Evolutionary conservation across 148 eudicot species (phyloP).

Genomic region (Silene latifolia): DNA sequence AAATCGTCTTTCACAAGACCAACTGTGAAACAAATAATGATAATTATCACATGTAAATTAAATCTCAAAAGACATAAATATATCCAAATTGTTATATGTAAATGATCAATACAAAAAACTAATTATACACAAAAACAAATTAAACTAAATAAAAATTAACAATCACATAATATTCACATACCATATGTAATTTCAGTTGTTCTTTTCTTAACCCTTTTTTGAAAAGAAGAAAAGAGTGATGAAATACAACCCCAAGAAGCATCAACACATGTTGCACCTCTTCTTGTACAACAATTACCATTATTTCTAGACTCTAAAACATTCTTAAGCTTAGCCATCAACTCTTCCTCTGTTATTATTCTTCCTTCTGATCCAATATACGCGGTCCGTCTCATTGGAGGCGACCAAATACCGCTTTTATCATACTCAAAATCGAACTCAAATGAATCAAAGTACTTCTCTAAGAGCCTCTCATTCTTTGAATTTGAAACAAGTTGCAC

Average conservation of each 20-base stretch:
- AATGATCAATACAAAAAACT: too few species aligned
- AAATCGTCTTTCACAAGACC: too few species aligned
- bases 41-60: background rate
- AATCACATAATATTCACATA: constrained; percentile 10
- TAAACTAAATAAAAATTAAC: background rate
- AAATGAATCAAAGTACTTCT: constrained; percentile 47
- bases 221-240: constrained; percentile 28
- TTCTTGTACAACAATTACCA: constrained; percentile 19
- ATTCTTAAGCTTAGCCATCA: constrained; percentile 33
- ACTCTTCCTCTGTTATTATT: constrained; percentile 30
- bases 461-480: constrained; percentile 42
- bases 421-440: constrained; percentile 54
- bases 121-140: background rate
- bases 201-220: constrained; percentile 30
- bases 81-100: too few species aligned
- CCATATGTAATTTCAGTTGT: constrained; percentile 31
- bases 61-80: too few species aligned
- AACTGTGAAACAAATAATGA: too few species aligned
- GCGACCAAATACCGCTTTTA: constrained; percentile 58
- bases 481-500: constrained; percentile 44
- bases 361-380: constrained; percentile 33
- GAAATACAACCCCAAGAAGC: constrained; percentile 32
- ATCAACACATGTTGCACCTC: constrained; percentile 29
- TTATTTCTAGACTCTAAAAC: constrained; percentile 32
- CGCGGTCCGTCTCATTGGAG: constrained; percentile 41